phyloP scores from a whole-genome alignment of 495 filamentous ascomycete species.

The Hapsidospora chrysogenum region DNA sequence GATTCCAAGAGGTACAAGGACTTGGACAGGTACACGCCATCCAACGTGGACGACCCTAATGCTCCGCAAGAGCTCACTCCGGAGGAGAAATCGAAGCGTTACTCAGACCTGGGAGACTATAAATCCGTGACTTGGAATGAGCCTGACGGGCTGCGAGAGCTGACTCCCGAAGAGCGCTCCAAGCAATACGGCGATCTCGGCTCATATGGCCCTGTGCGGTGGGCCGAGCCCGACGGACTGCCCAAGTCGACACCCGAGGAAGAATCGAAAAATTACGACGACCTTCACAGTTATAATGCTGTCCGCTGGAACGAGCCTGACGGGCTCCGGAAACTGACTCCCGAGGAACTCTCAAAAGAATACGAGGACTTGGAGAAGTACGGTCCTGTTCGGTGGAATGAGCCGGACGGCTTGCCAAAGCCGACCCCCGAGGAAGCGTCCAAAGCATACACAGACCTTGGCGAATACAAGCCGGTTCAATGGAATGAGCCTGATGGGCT shows the following conservation, averaged over 20 bases:
- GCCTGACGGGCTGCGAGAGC: conserved; percentile 7
- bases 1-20: conserved; percentile 4
- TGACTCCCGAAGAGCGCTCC: conserved; percentile 2
- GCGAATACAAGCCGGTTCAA: conserved; percentile 7
- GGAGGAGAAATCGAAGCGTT: conserved; percentile 5
- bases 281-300: conserved; percentile 11
- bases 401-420: conserved; percentile 2
- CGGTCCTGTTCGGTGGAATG: conserved; percentile 7
- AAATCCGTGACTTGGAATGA: conserved; percentile 10
- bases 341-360: conserved; percentile 3
- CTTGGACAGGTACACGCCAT: conserved; percentile 4
- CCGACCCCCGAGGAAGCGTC: background rate
- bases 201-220: conserved; percentile 12
- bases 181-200: conserved; percentile 9
- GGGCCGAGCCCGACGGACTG: conserved; percentile 12
- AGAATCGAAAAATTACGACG: conserved; percentile 8
- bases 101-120: conserved; percentile 11
- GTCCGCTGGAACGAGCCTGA: conserved; percentile 11
- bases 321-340: conserved; percentile 4
- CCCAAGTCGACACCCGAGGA: conserved; percentile 1
- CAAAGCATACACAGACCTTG: conserved; percentile 6
- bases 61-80: conserved; percentile 2
- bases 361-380: conserved; percentile 12
- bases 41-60: conserved; percentile 2
- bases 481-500: conserved; percentile 9